A percentile compares a stretch with the other conserved stretches of the same genome.
Conservation (phyloP, 176 grass and related monocot genomes). For the Rhipidocladum racemiflorum region DNA sequence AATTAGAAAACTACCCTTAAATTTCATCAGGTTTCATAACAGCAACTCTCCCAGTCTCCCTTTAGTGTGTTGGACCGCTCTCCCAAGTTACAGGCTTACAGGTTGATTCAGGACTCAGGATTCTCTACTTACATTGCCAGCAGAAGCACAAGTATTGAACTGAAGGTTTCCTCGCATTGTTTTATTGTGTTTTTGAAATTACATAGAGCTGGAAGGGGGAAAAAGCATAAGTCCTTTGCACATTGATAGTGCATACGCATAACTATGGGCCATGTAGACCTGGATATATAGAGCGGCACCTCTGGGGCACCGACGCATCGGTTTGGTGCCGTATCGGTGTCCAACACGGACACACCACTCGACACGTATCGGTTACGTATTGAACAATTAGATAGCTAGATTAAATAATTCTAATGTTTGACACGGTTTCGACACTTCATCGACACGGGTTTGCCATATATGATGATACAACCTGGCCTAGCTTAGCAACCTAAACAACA, state of each 20-base stretch:
- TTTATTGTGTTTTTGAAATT: constrained; percentile 17
- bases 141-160: not conserved
- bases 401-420: too few relatives aligned
- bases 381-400: too few relatives aligned
- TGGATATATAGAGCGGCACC: not conserved
- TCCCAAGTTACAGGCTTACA: not conserved
- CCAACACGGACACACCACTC: too few relatives aligned
- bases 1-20: too few relatives aligned
- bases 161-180: not conserved
- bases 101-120: not conserved
- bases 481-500: too few relatives aligned
- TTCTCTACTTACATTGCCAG: not conserved
- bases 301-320: too few relatives aligned
- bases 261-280: not conserved
- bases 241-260: not conserved
- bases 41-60: not conserved
- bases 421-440: too few relatives aligned
- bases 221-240: not conserved
- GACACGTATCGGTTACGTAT: too few relatives aligned
- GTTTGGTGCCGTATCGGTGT: too few relatives aligned
- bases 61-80: not conserved
- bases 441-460: too few relatives aligned
- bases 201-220: constrained; percentile 4
- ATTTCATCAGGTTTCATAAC: not conserved
- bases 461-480: too few relatives aligned